Conservation (phyloP, 257 asterid genomes). For the Apocynum venetum region DNA sequence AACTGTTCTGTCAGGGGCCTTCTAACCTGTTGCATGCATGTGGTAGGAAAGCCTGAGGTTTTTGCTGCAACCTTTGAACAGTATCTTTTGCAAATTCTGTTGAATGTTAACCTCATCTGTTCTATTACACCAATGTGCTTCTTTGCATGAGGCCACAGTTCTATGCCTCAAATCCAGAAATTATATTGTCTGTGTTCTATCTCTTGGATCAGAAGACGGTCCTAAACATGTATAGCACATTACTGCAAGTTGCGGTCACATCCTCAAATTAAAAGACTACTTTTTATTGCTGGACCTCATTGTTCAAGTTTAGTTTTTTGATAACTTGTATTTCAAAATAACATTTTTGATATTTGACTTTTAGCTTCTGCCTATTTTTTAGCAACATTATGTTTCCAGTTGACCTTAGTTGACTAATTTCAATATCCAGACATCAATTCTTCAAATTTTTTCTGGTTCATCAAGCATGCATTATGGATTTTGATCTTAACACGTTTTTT, state of each 20-base stretch:
- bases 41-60: neutral
- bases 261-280: neutral
- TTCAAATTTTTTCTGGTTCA: neutral
- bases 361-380: neutral
- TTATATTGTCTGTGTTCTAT: neutral
- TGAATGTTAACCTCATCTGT: neutral
- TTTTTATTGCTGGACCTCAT: neutral
- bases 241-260: neutral
- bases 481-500: neutral
- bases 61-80: neutral
- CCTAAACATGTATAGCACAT: neutral
- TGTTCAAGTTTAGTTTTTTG: neutral
- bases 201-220: neutral
- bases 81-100: neutral
- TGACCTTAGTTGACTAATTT: neutral
- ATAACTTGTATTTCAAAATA: neutral
- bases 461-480: neutral
- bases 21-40: neutral
- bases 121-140: neutral
- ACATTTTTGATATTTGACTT: neutral
- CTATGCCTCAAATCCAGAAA: neutral
- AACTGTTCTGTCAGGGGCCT: neutral
- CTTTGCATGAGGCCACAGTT: conserved; percentile 6
- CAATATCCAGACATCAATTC: neutral
- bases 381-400: neutral